These are phyloP conservation scores for Sungouiozyma intestinalis DNA, from an alignment of 805 yeast genomes.

Conservation along the genomic window DNA sequence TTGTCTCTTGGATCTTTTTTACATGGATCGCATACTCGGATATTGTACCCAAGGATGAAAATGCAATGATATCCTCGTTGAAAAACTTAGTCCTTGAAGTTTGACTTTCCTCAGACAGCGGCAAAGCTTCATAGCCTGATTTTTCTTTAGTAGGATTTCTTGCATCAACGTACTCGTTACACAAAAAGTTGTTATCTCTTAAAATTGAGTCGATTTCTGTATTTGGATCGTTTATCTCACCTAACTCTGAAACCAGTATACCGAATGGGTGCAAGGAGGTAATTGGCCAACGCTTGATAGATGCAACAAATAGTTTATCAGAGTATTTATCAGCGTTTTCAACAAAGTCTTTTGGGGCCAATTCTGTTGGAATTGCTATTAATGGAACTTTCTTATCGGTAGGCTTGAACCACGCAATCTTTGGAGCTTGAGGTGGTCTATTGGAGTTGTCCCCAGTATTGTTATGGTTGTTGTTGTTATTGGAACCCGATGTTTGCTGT, in stretches of 20 bases:
- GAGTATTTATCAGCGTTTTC: slow-evolving; percentile 81
- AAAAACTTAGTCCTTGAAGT: slow-evolving; percentile 15
- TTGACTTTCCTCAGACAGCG: slow-evolving; percentile 14
- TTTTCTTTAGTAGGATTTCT: slow-evolving; percentile 25
- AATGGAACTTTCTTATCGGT: slow-evolving; percentile 96
- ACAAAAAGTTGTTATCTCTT: slow-evolving; percentile 74
- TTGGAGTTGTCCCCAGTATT: slow-evolving; percentile 15
- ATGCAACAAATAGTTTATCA: slow-evolving; percentile 79
- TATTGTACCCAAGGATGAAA: slow-evolving; percentile 24
- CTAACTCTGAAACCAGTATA: slow-evolving; percentile 77
- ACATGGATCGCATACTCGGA: slow-evolving; percentile 79
- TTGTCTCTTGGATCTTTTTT: slow-evolving; percentile 38
- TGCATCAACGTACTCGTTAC: slow-evolving; percentile 64
- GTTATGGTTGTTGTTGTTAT: slow-evolving; percentile 26
- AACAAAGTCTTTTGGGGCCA: slow-evolving; percentile 91
- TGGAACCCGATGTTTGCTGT: slow-evolving; percentile 45
- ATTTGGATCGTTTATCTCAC: slow-evolving; percentile 61
- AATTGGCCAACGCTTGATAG: slow-evolving; percentile 98
- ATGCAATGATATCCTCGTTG: slow-evolving; percentile 24
- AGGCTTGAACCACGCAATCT: slow-evolving; percentile 98
- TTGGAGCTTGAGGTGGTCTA: slow-evolving; percentile 49
- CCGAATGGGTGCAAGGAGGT: slow-evolving; percentile 98
- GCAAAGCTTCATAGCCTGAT: slow-evolving; percentile 15
- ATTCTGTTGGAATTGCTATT: slow-evolving; percentile 97
- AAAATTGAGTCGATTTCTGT: slow-evolving; percentile 83